Evolutionary conservation across 305 asterid genomes (phyloP).

Genomic region (Fraxinus floribunda): DNA sequence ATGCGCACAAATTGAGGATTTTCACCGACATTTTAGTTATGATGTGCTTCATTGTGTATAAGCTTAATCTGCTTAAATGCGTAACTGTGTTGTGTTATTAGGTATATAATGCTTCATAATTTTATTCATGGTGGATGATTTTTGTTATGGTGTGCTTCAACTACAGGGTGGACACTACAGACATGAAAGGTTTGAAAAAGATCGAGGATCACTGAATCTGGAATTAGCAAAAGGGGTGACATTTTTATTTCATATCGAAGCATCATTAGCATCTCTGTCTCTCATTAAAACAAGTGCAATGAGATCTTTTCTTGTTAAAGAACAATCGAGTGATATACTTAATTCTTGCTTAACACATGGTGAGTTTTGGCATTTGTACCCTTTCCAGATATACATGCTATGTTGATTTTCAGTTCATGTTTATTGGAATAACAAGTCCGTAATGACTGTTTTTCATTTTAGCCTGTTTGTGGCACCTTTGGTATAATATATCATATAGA

Average conservation of each 20-base stretch:
- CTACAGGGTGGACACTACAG: conserved; percentile 87
- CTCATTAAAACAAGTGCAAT: not conserved
- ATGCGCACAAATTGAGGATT: not conserved
- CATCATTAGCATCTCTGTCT: conserved; percentile 14
- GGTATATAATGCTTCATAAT: not conserved
- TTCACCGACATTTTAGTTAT: not conserved
- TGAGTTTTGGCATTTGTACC: not conserved
- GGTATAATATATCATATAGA: not conserved
- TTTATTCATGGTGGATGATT: conserved; percentile 1
- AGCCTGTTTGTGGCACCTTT: not conserved
- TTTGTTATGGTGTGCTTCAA: not conserved
- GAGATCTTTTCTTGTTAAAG: not conserved
- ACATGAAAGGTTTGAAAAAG: conserved; percentile 96
- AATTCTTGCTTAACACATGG: not conserved
- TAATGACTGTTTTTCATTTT: not conserved
- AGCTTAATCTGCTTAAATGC: not conserved
- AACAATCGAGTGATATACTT: not conserved
- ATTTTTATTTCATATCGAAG: conserved; percentile 5
- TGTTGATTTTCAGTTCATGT: not conserved
- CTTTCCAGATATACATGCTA: not conserved
- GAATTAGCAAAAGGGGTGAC: conserved; percentile 6
- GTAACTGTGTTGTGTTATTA: not conserved
- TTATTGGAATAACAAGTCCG: not conserved
- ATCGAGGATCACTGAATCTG: conserved; percentile 67
- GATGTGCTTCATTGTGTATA: not conserved